Evolutionary conservation across 2,329 filamentous ascomycete species (phyloP), one percentile per base, ranked within the genome.

Genomic region (Stemphylium vesicarium): DNA sequence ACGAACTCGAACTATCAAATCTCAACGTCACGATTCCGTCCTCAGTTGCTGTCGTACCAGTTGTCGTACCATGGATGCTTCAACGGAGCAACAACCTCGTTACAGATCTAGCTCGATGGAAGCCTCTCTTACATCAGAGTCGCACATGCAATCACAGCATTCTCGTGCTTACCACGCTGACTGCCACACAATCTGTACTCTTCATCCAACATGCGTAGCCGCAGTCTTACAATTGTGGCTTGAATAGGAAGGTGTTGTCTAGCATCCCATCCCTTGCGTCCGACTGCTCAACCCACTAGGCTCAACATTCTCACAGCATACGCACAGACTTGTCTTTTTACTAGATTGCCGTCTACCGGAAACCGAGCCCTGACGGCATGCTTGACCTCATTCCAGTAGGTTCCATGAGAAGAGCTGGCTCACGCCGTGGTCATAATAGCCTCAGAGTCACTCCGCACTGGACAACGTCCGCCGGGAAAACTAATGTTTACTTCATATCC

Each of bases 141-240:
- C n/a, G 37, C 40, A 52, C 48, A 52, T 20, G 53, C 53, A 52
- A 52, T 31, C 12, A 46, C 49, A 20, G 18, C 26, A 29, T 20
- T 46, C 42, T 29, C 29, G 36, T 51, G 47, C 52, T 45, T 37
- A 26, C 47, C 45, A 43, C 51, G 45, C 51, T 42, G 32, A 26
- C 26, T n/a, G 22, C 26, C 33, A 37, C 39, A 16, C 18, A 38
- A 33, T 29, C n/a, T 42, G 45, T 20, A 38, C 16, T 24, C 45
- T 39, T 29, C 3, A 32, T 18, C 36, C 39, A 22, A 55, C 31
- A 15, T 15, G n/a, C 29, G 20, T 47, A 37, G 37, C 40, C 15
- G 41, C 24, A 11, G 40, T 50, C 47, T 44, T 45, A 57, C 58
- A 58, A 18, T 22, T 11, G 12, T 35, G 26, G 26, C 46, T 37